A percentile compares a stretch with the other conserved stretches of the same genome.
Evolutionary conservation across 768 basidiomycete genomes (phyloP).

Genomic region (Gyrodon lividus): DNA sequence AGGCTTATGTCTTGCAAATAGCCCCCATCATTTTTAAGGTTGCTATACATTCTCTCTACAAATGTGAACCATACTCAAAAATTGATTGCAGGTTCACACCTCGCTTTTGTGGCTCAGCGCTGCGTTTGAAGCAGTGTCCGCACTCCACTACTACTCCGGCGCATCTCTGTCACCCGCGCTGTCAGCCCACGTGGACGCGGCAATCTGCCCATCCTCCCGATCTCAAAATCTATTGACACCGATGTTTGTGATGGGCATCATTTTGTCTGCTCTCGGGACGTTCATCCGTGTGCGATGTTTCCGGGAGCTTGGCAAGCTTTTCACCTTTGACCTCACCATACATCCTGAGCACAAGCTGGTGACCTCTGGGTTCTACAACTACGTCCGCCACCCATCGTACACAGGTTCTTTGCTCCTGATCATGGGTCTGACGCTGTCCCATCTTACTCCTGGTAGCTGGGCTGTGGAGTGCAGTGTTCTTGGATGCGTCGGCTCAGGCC

Average conservation of each 20-base stretch:
- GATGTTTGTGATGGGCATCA: conserved; percentile 45
- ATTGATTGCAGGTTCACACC: conserved; percentile 43
- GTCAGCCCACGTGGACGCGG: conserved; percentile 32
- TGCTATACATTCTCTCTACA: neutral
- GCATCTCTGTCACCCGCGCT: conserved; percentile 34
- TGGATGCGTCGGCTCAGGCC: conserved; percentile 30
- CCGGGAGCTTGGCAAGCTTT: conserved; percentile 50
- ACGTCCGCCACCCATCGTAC: conserved; percentile 57
- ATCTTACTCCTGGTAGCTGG: conserved; percentile 48
- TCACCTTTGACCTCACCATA: conserved; percentile 60
- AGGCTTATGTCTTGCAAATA: conserved; percentile 51
- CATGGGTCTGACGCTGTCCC: conserved; percentile 44
- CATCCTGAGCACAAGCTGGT: conserved; percentile 51
- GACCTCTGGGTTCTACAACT: conserved; percentile 48
- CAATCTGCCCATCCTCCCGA: conserved; percentile 32
- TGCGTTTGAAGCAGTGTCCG: conserved; percentile 47
- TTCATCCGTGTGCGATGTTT: conserved; percentile 55
- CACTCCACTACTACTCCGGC: conserved; percentile 30
- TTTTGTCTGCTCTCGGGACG: conserved; percentile 42
- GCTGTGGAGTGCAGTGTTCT: conserved; percentile 39
- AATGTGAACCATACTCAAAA: neutral
- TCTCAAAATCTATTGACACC: conserved; percentile 37
- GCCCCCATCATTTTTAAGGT: conserved; percentile 59
- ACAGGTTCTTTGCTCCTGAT: conserved; percentile 52
- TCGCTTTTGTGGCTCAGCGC: conserved; percentile 50